Base-by-base conservation (phyloP, 169 alveolate species). In the Plasmodium chabaudi region DNA sequence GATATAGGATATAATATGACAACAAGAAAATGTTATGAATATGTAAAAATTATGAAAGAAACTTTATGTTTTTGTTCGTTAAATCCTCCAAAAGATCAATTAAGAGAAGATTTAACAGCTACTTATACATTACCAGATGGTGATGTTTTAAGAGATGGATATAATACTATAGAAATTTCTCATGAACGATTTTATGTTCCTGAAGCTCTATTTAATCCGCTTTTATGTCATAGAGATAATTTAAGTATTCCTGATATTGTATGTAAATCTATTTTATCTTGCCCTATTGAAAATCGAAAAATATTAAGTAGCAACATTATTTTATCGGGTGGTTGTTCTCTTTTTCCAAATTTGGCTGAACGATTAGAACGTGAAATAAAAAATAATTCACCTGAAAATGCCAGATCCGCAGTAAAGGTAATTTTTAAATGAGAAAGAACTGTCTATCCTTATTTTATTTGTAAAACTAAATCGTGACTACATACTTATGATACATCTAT, bases 91-190 rank as follows among this genome's bases (percentile, higher is more conserved):
- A 65, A 74, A 25, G 97, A 96, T 46, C 96, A 95, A 71, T 68
- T 74, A 61, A 94, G 95, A 27, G 89, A 77, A 17, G 95, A 79
- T 53, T 88, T 93, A 56, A 49, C 74, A 12, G 87, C 27, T 57
- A 88, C 75, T 2, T 95, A 95, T 86, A 91, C 92, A 55, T 72
- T 96, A 23, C 98, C 98, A 10, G 98, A 96, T 68, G 97, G 98
- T 6, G 90, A 92, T 64, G 88, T 94, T 53, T 73, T 95, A 72
- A 87, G 95, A 57, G 97, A 95, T 68, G 97, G 95, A 17, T 94
- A 91, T 49, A 72, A 88, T 49, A 51, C 92, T 9, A 89, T 96
- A n/a, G 91, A 87, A 65, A 53, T 96, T 56, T 92, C 95, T 23
- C 94, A 94, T 49, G 96, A 96, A 73, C 93, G 97, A 65, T 95